These are phyloP conservation scores for Phialemoniopsis sp. DNA, from an alignment of 2,329 filamentous ascomycete genomes.

Conservation along the genomic window DNA sequence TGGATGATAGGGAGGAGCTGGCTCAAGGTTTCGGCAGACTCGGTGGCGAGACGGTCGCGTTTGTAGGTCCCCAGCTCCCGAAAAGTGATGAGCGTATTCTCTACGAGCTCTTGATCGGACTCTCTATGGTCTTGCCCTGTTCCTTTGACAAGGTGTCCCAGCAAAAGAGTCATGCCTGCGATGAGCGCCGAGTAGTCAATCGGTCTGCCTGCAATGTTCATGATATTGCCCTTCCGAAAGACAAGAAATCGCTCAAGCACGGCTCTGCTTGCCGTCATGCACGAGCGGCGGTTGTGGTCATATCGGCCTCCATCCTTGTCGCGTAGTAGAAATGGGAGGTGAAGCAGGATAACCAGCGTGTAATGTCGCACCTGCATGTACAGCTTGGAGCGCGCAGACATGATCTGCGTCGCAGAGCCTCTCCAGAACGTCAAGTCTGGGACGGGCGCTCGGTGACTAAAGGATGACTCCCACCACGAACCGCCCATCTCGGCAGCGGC, in stretches of 20 bases:
- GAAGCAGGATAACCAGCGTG: slow-evolving; percentile 45
- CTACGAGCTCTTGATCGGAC: slow-evolving; percentile 30
- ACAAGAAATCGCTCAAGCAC: slow-evolving; percentile 42
- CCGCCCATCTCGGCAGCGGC: slow-evolving; percentile 31
- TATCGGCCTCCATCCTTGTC: slow-evolving; percentile 17
- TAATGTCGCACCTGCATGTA: slow-evolving; percentile 42
- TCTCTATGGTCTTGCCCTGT: slow-evolving; percentile 21
- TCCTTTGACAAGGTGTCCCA: slow-evolving; percentile 35
- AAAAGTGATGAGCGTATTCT: slow-evolving; percentile 11
- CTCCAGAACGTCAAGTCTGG: slow-evolving; percentile 16
- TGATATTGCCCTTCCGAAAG: slow-evolving; percentile 35
- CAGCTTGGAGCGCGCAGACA: slow-evolving; percentile 27
- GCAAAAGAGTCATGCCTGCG: slow-evolving; percentile 43
- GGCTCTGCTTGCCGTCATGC: slow-evolving; percentile 45
- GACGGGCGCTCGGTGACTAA: slow-evolving; percentile 8
- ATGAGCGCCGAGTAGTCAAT: slow-evolving; percentile 49
- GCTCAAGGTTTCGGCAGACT: slow-evolving; percentile 36
- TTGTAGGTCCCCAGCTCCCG: too few species aligned
- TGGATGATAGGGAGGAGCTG: slow-evolving; percentile 37
- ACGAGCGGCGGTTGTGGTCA: slow-evolving; percentile 28
- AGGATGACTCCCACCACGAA: slow-evolving; percentile 40
- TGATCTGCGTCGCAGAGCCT: slow-evolving; percentile 19
- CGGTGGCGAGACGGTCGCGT: slow-evolving; percentile 31
- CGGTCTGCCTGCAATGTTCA: slow-evolving; percentile 37
- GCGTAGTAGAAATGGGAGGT: slow-evolving; percentile 49